Evolutionary conservation across 2,329 filamentous ascomycete species (phyloP).

Genomic region (Tolypocladium album): DNA sequence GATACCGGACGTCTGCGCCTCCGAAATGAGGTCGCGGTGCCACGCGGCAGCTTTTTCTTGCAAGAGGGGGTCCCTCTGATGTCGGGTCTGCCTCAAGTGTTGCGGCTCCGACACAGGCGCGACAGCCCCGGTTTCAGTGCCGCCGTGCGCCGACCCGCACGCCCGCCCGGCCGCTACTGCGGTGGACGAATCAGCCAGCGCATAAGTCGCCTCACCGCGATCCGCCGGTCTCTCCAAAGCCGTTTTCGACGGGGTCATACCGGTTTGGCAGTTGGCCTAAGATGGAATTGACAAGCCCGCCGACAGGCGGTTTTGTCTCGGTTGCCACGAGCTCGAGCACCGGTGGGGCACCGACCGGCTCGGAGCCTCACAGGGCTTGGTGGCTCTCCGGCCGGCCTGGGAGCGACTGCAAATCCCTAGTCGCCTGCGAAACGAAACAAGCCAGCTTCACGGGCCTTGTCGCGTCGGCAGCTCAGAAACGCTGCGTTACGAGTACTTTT

Average conservation of each 20-base stretch:
- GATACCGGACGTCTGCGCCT: neutral
- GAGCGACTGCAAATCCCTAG: neutral
- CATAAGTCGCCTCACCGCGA: neutral
- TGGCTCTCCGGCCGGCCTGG: too few species aligned
- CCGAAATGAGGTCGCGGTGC: slow-evolving; percentile 4
- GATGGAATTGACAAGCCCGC: neutral
- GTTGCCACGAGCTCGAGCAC: neutral
- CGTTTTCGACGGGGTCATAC: neutral
- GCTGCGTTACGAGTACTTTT: neutral
- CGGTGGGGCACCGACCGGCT: neutral
- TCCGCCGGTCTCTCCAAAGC: neutral
- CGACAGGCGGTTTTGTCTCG: neutral
- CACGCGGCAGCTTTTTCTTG: neutral
- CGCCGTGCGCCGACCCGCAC: neutral
- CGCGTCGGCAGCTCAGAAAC: neutral
- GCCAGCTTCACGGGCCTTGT: neutral
- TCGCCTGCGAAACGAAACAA: neutral
- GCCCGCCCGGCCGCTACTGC: neutral
- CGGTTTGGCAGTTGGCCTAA: neutral
- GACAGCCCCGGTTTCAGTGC: slow-evolving; percentile 21
- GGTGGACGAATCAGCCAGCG: neutral
- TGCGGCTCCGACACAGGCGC: slow-evolving; percentile 19
- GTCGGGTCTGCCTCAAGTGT: slow-evolving; percentile 14
- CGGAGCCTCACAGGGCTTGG: neutral
- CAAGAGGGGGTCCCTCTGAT: slow-evolving; percentile 1